A percentile compares a stretch with the other conserved stretches of the same genome.
Conservation (phyloP, 306 rosid species). For the Ammopiptanthus mongolicus region DNA sequence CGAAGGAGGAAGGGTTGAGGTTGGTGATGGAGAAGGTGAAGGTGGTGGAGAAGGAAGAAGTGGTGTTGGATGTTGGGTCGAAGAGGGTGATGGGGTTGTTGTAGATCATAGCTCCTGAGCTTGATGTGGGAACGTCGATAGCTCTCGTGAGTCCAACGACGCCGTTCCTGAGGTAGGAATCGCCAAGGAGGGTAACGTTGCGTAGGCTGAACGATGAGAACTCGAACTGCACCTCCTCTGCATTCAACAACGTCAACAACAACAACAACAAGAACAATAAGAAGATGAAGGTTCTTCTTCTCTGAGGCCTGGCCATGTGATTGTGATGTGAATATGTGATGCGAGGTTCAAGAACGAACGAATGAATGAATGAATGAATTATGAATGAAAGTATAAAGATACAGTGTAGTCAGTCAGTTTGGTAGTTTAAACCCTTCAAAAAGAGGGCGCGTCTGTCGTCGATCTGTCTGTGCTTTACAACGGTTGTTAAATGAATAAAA, state of each 20-base stretch:
- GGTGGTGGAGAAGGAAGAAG: conserved; percentile 64
- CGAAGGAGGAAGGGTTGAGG: conserved; percentile 48
- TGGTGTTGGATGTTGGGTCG: conserved; percentile 41
- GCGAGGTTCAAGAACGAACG: neutral
- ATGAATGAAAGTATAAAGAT: neutral
- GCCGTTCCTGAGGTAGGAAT: conserved; percentile 69
- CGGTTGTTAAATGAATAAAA: neutral
- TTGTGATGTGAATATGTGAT: too few relatives aligned
- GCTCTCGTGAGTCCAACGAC: conserved; percentile 64
- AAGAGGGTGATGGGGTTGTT: conserved; percentile 43
- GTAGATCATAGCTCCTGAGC: conserved; percentile 57
- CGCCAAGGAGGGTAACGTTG: conserved; percentile 82
- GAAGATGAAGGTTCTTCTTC: neutral
- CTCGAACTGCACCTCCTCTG: conserved; percentile 33
- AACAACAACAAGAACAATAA: neutral
- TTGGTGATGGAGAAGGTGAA: conserved; percentile 55
- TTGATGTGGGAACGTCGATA: conserved; percentile 59
- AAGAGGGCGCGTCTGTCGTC: neutral
- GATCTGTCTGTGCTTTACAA: neutral
- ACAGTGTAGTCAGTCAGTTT: neutral
- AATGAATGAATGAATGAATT: neutral
- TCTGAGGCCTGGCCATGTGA: neutral
- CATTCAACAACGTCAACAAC: neutral
- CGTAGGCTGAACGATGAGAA: conserved; percentile 64
- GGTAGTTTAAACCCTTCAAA: too few relatives aligned